Evolutionary conservation across 805 yeast genomes (phyloP).

Genomic region (Hanseniaspora meyeri): DNA sequence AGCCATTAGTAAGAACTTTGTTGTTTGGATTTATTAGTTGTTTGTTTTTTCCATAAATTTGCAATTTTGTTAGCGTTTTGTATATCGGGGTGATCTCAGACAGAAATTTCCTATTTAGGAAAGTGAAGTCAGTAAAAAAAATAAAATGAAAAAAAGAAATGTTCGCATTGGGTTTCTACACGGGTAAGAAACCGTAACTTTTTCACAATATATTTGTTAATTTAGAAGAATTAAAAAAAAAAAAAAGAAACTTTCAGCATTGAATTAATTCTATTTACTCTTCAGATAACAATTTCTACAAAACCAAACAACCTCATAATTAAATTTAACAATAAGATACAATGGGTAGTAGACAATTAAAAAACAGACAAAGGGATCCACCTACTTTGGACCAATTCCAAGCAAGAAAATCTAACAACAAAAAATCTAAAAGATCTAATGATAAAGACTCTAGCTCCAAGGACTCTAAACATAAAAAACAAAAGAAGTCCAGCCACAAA

Average conservation of each 20-base stretch:
- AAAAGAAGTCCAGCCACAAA: conserved; percentile 15
- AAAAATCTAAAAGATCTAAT: conserved; percentile 25
- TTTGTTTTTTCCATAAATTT: neutral
- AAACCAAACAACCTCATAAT: neutral
- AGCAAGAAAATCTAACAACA: conserved; percentile 33
- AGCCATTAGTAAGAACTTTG: neutral
- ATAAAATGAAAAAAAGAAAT: neutral
- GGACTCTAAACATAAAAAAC: conserved; percentile 15
- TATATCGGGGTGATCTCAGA: neutral
- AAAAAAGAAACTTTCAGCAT: too few species aligned
- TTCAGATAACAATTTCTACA: neutral
- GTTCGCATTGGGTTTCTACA: too few species aligned
- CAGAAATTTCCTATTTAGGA: neutral
- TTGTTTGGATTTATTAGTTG: neutral
- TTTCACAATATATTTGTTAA: too few species aligned
- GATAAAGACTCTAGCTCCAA: conserved; percentile 13
- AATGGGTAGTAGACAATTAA: conserved; percentile 80
- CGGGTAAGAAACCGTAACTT: too few species aligned
- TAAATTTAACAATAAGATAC: too few species aligned
- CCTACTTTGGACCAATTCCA: conserved; percentile 78
- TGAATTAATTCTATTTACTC: too few species aligned
- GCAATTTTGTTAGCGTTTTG: neutral
- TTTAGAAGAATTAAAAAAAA: too few species aligned
- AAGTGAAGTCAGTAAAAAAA: neutral
- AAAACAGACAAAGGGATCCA: conserved; percentile 86